Base-by-base conservation (phyloP, 2,329 filamentous ascomycete genomes). In the Aspergillus japonicus region DNA sequence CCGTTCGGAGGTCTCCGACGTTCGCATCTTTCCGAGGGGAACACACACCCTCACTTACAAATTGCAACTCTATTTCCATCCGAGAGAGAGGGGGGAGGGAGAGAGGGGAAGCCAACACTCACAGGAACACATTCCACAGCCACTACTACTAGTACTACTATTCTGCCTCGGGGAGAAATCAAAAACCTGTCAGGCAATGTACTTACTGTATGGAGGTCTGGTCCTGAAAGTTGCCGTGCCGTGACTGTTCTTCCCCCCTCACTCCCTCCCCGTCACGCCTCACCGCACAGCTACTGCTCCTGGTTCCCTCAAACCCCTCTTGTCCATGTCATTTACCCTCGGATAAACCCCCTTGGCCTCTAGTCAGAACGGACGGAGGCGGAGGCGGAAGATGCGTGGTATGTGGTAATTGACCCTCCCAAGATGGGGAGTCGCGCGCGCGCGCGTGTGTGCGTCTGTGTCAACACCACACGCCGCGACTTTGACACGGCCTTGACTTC, bases 1-100 rank as follows among this genome's bases (percentile, higher is more conserved):
- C 50, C 26, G 42, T 33, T 66, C 62, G 64, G 65, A 66, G 64
- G 50, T 66, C 65, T 66, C 65, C 64, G 66, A 65, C 54, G 24
- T 44, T 59, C 64, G 64, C 64, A 39, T 39, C 50, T 29, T 54
- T 54, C 62, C 54, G 59, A 50, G 6, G 21, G n/a, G n/a, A 52
- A 42, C 47, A 49, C 26, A 26, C 26, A 11, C 14, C 5, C 14
- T 16, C 33, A 35, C 21, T 21, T 21, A 21, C 21, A 21, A 21
- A 35, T 6, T 35, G 33, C 14, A 29, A 29, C 33, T 19, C n/a
- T 44, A 12, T 44, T 19, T 44, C 14, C 39, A 16, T 12, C 12
- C 16, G 10, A 33, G 31, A 6, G 31, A 33, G 33, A 35, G 31
- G 12, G 12, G 12, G 21, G 21, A 21, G 21, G 4, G 4, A 39